Evolutionary conservation across 495 filamentous ascomycete species (phyloP).

Genomic region (Neurospora sublineolata): DNA sequence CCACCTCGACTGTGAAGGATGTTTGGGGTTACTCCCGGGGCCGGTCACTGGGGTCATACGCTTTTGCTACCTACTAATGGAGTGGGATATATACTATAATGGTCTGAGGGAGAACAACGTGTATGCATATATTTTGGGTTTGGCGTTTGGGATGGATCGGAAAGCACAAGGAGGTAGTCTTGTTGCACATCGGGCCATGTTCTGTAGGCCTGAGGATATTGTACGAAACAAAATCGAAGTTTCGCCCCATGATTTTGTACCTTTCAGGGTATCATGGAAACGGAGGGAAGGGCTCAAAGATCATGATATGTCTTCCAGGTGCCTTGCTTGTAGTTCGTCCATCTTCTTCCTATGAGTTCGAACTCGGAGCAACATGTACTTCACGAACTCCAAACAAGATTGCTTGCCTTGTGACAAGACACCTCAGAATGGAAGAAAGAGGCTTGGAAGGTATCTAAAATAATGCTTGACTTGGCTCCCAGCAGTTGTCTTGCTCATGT

Average conservation of each 20-base stretch:
- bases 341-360: too few relatives aligned
- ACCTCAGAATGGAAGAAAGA: too few relatives aligned
- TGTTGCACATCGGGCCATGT: background rate
- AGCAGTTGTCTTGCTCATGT: background rate
- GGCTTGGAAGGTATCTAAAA: background rate
- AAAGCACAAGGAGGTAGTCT: background rate
- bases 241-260: background rate
- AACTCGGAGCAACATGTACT: too few relatives aligned
- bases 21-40: background rate
- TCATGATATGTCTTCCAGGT: background rate
- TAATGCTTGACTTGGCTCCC: background rate
- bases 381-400: too few relatives aligned
- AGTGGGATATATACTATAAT: background rate
- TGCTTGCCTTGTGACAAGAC: too few relatives aligned
- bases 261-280: background rate
- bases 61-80: background rate
- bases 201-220: background rate
- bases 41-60: background rate
- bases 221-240: background rate
- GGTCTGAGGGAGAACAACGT: background rate
- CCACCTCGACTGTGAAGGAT: conserved; percentile 1
- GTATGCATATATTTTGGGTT: background rate
- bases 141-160: background rate
- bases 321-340: background rate
- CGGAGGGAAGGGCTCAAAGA: background rate